These are phyloP conservation scores for Vanderwaltozyma polyspora DNA, from an alignment of 805 yeast genomes.

Conservation along the genomic window DNA sequence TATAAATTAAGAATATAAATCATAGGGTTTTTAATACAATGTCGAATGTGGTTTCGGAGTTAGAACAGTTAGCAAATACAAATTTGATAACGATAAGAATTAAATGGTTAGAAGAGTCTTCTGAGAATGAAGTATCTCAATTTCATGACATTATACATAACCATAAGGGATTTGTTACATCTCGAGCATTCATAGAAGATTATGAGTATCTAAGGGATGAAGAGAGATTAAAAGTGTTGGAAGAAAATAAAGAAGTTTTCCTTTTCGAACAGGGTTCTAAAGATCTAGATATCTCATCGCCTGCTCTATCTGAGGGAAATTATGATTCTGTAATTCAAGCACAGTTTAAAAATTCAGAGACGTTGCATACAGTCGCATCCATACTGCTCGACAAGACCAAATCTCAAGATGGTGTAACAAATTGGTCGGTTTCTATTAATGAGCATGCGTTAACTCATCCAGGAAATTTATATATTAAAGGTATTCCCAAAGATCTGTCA, in stretches of 20 bases:
- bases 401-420: too few species aligned
- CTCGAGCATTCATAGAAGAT: constrained; percentile 17
- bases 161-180: constrained; percentile 13
- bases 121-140: not conserved
- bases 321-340: constrained; percentile 20
- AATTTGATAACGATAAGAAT: constrained; percentile 19
- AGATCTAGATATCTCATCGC: constrained; percentile 2
- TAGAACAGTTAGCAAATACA: constrained; percentile 24
- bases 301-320: constrained; percentile 6
- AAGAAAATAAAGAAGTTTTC: constrained; percentile 13
- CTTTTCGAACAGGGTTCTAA: constrained; percentile 16
- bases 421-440: constrained; percentile 22
- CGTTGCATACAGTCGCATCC: too few species aligned
- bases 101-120: constrained; percentile 8
- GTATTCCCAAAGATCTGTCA: constrained; percentile 31
- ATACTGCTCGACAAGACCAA: too few species aligned
- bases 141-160: constrained; percentile 2
- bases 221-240: constrained; percentile 12
- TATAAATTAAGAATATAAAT: too few species aligned
- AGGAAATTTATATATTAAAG: constrained; percentile 46
- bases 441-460: constrained; percentile 36
- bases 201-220: constrained; percentile 21
- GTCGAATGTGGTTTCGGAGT: too few species aligned
- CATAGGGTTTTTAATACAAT: too few species aligned
- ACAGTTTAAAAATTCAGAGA: constrained; percentile 12